A percentile compares a stretch with the other conserved stretches of the same genome.
Evolutionary conservation across 495 filamentous ascomycete species (phyloP).

Genomic region (Penicillium daleae): DNA sequence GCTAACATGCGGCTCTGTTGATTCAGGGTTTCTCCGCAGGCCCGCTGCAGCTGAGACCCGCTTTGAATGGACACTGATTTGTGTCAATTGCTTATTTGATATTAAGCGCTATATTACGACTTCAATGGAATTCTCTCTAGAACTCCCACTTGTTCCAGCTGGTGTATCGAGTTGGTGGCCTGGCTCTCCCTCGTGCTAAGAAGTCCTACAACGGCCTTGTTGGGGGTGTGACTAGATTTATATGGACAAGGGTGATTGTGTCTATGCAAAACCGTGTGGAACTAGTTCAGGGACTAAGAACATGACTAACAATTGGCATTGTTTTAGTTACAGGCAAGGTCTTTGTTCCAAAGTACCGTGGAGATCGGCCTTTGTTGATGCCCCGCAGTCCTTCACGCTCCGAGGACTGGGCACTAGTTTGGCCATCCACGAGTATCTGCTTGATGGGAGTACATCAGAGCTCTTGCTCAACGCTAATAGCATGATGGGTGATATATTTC

Average conservation of each 20-base stretch:
- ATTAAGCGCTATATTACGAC: no score
- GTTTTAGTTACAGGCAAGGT: background rate
- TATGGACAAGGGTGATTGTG: no score
- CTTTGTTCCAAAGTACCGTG: background rate
- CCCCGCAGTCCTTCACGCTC: background rate
- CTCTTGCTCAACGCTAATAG: background rate
- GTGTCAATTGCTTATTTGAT: no score
- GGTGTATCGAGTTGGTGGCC: background rate
- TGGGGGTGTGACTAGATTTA: background rate
- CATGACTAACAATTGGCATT: no score
- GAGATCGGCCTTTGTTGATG: background rate
- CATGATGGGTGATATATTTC: background rate
- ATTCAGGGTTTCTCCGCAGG: background rate
- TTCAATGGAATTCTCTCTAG: background rate
- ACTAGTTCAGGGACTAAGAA: background rate
- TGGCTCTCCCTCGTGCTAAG: background rate
- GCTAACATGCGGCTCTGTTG: conserved; percentile 3
- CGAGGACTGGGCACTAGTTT: background rate
- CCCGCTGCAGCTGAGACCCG: background rate
- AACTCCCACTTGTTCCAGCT: background rate
- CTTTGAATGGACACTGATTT: no score
- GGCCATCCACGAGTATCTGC: background rate
- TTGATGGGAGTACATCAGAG: background rate
- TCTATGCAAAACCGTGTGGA: background rate
- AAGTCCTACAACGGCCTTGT: background rate